Percentiles rank a stretch among this genome's conserved stretches.
Evolutionary conservation across 371 early-diverging fungal genomes (phyloP).

Genomic region (Lichtheimia corymbifera): DNA sequence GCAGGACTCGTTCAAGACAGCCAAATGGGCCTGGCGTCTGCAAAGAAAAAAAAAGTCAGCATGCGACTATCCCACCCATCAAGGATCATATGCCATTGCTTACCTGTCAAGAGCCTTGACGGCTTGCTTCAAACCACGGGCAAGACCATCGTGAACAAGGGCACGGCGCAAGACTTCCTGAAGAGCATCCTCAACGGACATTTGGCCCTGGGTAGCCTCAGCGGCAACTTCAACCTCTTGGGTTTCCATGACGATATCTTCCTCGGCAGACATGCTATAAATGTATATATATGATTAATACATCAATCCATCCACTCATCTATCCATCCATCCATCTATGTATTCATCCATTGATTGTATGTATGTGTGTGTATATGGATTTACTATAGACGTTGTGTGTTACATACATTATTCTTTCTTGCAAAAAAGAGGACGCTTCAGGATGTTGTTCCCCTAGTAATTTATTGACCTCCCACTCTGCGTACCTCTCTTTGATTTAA

Average conservation of each 20-base stretch:
- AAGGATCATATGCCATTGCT: background rate
- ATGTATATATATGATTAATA: background rate
- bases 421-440: slow-evolving; percentile 1
- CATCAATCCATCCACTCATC: slow-evolving; percentile 8
- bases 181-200: slow-evolving; percentile 96
- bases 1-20: slow-evolving; percentile 94
- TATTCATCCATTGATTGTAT: background rate
- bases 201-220: slow-evolving; percentile 71
- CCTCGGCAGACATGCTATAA: slow-evolving; percentile 56
- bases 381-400: background rate
- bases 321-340: slow-evolving; percentile 4
- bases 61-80: too few species aligned
- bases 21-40: slow-evolving; percentile 91
- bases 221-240: slow-evolving; percentile 83
- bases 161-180: slow-evolving; percentile 96
- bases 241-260: slow-evolving; percentile 60
- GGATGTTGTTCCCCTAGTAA: background rate
- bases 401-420: slow-evolving; percentile 2
- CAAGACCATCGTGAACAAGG: slow-evolving; percentile 93
- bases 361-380: background rate
- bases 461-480: background rate
- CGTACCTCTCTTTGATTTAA: background rate
- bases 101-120: slow-evolving; percentile 97
- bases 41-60: background rate
- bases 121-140: slow-evolving; percentile 96